Percentiles rank a stretch among this genome's conserved stretches.
phyloP scores from a whole-genome alignment of 208 protist genomes.

The Novymonas esmeraldas region DNA sequence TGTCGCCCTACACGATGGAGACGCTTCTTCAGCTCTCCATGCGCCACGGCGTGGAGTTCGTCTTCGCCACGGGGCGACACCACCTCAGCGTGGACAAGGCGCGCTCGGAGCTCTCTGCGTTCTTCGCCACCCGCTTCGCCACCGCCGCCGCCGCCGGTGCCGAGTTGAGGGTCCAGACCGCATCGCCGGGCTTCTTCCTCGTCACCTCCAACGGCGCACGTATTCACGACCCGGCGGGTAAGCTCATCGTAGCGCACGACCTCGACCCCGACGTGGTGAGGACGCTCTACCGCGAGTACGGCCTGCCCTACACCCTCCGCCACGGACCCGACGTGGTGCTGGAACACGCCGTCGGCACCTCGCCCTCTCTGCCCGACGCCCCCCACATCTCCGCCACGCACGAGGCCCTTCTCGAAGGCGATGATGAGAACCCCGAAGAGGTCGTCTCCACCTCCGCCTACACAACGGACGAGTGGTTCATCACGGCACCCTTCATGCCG shows the following conservation, averaged over 20 bases:
- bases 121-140: constrained; percentile 31
- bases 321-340: constrained; percentile 8
- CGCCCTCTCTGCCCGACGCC: background rate
- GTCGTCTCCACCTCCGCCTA: constrained; percentile 42
- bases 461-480: constrained; percentile 60
- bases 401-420: constrained; percentile 6
- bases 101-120: constrained; percentile 19
- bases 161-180: background rate
- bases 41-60: constrained; percentile 34
- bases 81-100: constrained; percentile 37
- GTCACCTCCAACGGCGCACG: constrained; percentile 73
- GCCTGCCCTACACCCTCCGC: constrained; percentile 32
- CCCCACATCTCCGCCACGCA: background rate
- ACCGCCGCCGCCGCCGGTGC: background rate
- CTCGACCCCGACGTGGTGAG: constrained; percentile 50
- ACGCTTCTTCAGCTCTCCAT: constrained; percentile 47
- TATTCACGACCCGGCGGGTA: constrained; percentile 48
- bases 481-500: constrained; percentile 33
- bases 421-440: constrained; percentile 38
- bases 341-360: constrained; percentile 3
- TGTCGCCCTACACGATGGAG: constrained; percentile 48
- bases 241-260: constrained; percentile 47
- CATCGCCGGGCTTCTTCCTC: constrained; percentile 47
- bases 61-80: constrained; percentile 64
- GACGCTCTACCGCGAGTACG: constrained; percentile 50